Conservation (phyloP, 352 stramenopile species). For the Pseudoperonospora humuli region DNA sequence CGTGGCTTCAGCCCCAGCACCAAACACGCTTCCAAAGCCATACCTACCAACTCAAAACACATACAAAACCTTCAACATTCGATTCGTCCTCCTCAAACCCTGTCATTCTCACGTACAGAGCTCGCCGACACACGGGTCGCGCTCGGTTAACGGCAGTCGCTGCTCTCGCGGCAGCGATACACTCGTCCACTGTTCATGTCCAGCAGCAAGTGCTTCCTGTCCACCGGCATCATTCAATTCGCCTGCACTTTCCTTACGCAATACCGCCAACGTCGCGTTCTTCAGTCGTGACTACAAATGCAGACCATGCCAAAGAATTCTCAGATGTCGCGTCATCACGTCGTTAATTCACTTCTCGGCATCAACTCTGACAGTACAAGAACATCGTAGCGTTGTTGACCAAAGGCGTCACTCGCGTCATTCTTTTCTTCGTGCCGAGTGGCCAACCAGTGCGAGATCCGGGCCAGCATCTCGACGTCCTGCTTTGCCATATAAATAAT, state of each 20-base stretch:
- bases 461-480: slow-evolving; percentile 44
- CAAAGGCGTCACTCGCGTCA: slow-evolving; percentile 29
- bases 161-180: slow-evolving; percentile 11
- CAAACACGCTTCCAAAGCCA: slow-evolving; percentile 51
- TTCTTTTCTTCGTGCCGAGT: slow-evolving; percentile 43
- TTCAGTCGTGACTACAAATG: slow-evolving; percentile 47
- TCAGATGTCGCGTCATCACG: too few relatives aligned
- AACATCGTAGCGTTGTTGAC: slow-evolving; percentile 50
- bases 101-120: slow-evolving; percentile 32
- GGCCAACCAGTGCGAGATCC: slow-evolving; percentile 59
- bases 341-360: too few relatives aligned
- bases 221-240: slow-evolving; percentile 8
- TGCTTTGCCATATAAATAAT: too few relatives aligned
- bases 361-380: slow-evolving; percentile 26
- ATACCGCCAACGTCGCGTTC: slow-evolving; percentile 52
- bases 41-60: slow-evolving; percentile 25
- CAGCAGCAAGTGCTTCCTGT: background rate
- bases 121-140: slow-evolving; percentile 49
- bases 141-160: slow-evolving; percentile 35
- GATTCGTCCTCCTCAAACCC: background rate
- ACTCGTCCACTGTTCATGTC: slow-evolving; percentile 4
- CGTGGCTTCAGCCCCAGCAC: slow-evolving; percentile 48
- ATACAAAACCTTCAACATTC: background rate
- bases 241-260: slow-evolving; percentile 28
- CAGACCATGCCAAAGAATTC: background rate